A percentile compares a stretch with the other conserved stretches of the same genome.
These are phyloP conservation scores for Pseudoperonospora humuli DNA, from an alignment of 352 stramenopile genomes.

Conservation along the genomic window DNA sequence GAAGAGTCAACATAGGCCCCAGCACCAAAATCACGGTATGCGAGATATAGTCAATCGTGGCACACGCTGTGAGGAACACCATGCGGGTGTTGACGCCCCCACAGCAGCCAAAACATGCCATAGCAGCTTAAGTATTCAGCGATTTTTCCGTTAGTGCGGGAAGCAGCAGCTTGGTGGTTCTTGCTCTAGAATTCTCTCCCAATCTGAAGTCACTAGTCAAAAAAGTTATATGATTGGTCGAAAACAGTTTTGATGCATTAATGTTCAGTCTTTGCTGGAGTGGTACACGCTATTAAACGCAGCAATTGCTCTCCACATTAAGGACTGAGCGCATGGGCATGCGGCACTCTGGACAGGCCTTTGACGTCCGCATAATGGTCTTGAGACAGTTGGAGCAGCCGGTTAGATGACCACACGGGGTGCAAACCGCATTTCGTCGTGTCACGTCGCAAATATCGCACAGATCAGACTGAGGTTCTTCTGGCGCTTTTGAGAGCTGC, in stretches of 20 bases:
- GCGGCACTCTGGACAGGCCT: conserved; percentile 43
- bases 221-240: conserved; percentile 16
- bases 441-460: conserved; percentile 57
- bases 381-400: conserved; percentile 43
- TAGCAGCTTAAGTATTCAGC: no score
- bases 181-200: no score
- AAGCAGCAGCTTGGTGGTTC: no score
- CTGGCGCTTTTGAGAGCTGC: conserved; percentile 4
- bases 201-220: no score
- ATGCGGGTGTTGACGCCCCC: conserved; percentile 60
- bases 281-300: conserved; percentile 1
- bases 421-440: conserved; percentile 45
- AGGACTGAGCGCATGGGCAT: conserved; percentile 29
- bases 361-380: conserved; percentile 18
- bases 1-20: conserved; percentile 62
- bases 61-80: conserved; percentile 72
- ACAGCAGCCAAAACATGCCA: conserved; percentile 46
- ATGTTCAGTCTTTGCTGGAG: conserved; percentile 1
- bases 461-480: conserved; percentile 12
- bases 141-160: no score
- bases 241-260: conserved; percentile 4
- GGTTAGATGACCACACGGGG: conserved; percentile 55
- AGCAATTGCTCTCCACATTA: conserved; percentile 15
- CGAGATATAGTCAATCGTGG: conserved; percentile 71
- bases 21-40: conserved; percentile 66